These are phyloP conservation scores for Eimeria acervulina DNA, from an alignment of 169 alveolate genomes.

Conservation along the genomic window DNA sequence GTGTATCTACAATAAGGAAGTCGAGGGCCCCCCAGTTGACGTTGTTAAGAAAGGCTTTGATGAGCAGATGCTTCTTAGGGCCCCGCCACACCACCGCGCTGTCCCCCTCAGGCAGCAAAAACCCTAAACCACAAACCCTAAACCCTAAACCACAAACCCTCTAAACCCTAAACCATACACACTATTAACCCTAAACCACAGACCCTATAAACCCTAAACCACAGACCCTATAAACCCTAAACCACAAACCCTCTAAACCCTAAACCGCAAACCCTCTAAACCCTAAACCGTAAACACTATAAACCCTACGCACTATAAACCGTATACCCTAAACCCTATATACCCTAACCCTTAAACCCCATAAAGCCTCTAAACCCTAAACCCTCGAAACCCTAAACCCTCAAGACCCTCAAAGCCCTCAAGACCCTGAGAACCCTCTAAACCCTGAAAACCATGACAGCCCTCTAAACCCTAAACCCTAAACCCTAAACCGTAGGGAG, in stretches of 20 bases:
- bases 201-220: too few species aligned
- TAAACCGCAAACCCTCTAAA: neutral
- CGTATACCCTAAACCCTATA: too few species aligned
- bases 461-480: too few species aligned
- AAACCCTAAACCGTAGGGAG: too few species aligned
- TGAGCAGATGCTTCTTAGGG: constrained; percentile 98
- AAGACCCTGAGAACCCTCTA: too few species aligned
- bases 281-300: neutral
- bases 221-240: neutral
- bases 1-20: constrained; percentile 98
- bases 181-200: neutral
- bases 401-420: too few species aligned
- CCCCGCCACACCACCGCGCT: constrained; percentile 99
- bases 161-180: neutral
- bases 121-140: constrained; percentile 89
- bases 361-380: neutral
- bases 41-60: constrained; percentile 97
- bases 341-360: neutral
- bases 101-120: constrained; percentile 95
- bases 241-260: neutral
- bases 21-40: constrained; percentile 99
- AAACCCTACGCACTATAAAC: neutral
- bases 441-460: too few species aligned
- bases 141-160: neutral
- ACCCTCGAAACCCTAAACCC: too few species aligned